Evolutionary conservation across 352 stramenopile species (phyloP).

Genomic region (Globisporangium nodosum): DNA sequence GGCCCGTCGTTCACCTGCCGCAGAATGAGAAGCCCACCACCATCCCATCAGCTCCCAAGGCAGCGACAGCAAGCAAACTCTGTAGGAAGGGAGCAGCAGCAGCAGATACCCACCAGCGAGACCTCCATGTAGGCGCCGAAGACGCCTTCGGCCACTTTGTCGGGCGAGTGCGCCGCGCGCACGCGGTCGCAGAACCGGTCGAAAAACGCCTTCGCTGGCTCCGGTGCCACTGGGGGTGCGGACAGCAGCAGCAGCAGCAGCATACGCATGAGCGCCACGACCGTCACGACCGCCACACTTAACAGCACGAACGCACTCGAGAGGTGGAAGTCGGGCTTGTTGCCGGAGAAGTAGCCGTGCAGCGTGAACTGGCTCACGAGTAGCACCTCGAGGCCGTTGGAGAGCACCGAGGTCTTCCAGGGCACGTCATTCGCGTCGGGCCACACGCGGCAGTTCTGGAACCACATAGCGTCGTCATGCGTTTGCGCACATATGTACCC

Average conservation of each 20-base stretch:
- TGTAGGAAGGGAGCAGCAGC: not conserved
- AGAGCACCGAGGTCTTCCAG: conserved; percentile 68
- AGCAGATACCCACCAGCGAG: conserved; percentile 36
- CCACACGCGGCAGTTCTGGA: conserved; percentile 76
- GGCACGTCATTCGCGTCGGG: conserved; percentile 41
- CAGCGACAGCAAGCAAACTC: not conserved
- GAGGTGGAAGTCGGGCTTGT: conserved; percentile 86
- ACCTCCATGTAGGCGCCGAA: conserved; percentile 88
- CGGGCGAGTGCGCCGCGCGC: conserved; percentile 38
- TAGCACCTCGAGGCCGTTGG: conserved; percentile 67
- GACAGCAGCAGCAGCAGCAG: not conserved
- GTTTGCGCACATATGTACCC: not conserved
- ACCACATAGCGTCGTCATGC: not conserved
- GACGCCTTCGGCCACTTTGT: conserved; percentile 73
- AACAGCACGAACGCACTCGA: conserved; percentile 37
- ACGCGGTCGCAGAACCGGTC: conserved; percentile 69
- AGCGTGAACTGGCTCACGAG: conserved; percentile 88
- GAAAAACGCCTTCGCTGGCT: conserved; percentile 66
- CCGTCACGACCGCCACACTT: not conserved
- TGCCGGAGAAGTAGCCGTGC: conserved; percentile 71
- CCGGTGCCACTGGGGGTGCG: conserved; percentile 42
- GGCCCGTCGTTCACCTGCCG: conserved; percentile 73
- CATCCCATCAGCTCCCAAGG: not conserved
- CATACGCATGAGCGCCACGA: not conserved
- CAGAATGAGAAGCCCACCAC: not conserved